Conservation (phyloP, 306 rosid species). For the Prunus mume region DNA sequence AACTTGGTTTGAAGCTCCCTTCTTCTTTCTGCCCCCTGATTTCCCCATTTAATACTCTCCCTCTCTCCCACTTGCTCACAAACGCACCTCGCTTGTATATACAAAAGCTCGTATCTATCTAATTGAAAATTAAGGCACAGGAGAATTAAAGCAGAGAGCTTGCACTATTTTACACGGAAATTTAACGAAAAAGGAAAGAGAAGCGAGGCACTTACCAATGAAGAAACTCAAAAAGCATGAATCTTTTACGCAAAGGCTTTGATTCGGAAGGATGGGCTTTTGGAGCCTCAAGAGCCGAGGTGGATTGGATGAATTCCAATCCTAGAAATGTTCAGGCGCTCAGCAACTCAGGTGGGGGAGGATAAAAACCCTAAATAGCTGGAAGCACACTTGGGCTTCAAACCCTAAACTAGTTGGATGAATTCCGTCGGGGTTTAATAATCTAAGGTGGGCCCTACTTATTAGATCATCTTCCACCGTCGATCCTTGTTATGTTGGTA, state of each 20-base stretch:
- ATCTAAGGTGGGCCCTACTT: not conserved
- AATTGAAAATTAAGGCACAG: not conserved
- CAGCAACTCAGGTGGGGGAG: not conserved
- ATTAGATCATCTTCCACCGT: conserved; percentile 18
- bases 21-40: conserved; percentile 88
- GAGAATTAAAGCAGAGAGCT: conserved; percentile 6
- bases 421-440: conserved; percentile 20
- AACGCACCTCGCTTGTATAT: not conserved
- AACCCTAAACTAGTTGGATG: conserved; percentile 45
- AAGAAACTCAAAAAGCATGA: conserved; percentile 15
- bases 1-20: conserved; percentile 62
- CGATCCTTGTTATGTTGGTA: conserved; percentile 1
- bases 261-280: not conserved
- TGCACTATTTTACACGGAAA: not conserved
- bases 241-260: not conserved
- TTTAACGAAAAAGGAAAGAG: not conserved
- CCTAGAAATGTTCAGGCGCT: not conserved
- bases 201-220: conserved; percentile 26
- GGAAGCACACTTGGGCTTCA: not conserved
- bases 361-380: not conserved
- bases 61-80: conserved; percentile 11
- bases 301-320: not conserved
- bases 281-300: conserved; percentile 1
- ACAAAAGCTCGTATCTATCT: conserved; percentile 8
- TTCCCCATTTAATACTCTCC: conserved; percentile 64